Evolutionary conservation across 2,329 filamentous ascomycete genomes (phyloP).

Genomic region (Colletotrichum neosansevieriae): DNA sequence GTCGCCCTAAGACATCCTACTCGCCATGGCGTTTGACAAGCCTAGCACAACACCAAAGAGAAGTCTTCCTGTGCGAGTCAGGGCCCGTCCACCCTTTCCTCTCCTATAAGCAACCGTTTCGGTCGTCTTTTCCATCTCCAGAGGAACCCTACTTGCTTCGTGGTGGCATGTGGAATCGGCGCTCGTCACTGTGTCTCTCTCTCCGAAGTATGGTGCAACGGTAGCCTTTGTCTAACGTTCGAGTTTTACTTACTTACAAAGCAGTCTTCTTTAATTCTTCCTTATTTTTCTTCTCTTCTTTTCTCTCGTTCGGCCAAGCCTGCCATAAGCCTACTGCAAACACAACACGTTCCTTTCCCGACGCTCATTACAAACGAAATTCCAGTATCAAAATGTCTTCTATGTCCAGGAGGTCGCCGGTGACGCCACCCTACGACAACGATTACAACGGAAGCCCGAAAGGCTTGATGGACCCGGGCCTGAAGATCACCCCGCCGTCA

Average conservation of each 20-base stretch:
- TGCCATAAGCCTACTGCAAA: constrained; percentile 9
- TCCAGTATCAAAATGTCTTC: constrained; percentile 22
- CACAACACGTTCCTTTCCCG: constrained; percentile 17
- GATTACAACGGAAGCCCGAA: constrained; percentile 13
- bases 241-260: background rate
- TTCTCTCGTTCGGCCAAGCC: background rate
- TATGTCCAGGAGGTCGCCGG: constrained; percentile 29
- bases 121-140: constrained; percentile 33
- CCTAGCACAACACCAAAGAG: constrained; percentile 35
- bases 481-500: constrained; percentile 12
- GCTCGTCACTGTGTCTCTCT: constrained; percentile 22
- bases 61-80: constrained; percentile 26
- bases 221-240: constrained; percentile 6
- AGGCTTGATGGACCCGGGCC: constrained; percentile 4
- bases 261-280: constrained; percentile 6
- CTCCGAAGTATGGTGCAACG: constrained; percentile 24
- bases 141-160: constrained; percentile 24
- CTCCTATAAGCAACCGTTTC: constrained; percentile 34
- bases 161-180: constrained; percentile 22
- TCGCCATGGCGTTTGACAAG: constrained; percentile 40
- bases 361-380: constrained; percentile 22
- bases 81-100: constrained; percentile 13
- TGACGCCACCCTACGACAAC: constrained; percentile 36
- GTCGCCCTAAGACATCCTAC: constrained; percentile 36
- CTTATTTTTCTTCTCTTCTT: constrained; percentile 4